A percentile compares a stretch with the other conserved stretches of the same genome.
These are phyloP conservation scores for Abortiporus biennis DNA, from an alignment of 1,284 basidiomycete species.

Conservation along the genomic window DNA sequence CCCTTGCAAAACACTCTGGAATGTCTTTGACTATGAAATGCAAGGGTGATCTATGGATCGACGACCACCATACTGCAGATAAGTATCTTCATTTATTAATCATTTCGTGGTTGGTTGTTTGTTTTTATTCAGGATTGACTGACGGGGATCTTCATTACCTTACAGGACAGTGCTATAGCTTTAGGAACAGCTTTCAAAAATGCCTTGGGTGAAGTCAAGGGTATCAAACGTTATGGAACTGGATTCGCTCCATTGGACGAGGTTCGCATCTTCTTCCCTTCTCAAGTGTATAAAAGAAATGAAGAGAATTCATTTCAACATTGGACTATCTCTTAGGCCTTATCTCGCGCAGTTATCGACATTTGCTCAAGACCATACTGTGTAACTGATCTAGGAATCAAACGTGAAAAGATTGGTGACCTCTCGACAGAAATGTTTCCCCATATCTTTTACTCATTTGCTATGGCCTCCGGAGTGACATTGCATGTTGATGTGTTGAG, in stretches of 20 bases:
- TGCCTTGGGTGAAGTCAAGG: conserved; percentile 91
- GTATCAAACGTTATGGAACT: conserved; percentile 93
- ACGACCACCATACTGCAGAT: conserved; percentile 99
- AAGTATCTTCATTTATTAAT: conserved; percentile 32
- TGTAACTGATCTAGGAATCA: conserved; percentile 84
- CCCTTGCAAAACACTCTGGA: conserved; percentile 90
- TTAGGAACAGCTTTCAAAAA: conserved; percentile 93
- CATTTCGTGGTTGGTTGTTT: background rate
- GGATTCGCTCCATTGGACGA: conserved; percentile 98
- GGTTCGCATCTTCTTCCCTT: conserved; percentile 38
- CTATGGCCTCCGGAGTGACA: conserved; percentile 86
- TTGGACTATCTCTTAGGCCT: conserved; percentile 49
- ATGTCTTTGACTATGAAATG: conserved; percentile 89
- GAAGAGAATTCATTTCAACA: background rate
- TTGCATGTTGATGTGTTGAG: conserved; percentile 92
- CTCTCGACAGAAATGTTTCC: conserved; percentile 97
- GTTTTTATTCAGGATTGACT: conserved; percentile 9
- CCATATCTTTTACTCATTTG: conserved; percentile 91
- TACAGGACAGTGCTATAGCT: conserved; percentile 91
- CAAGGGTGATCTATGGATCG: conserved; percentile 94
- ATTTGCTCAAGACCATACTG: conserved; percentile 98
- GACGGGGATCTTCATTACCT: conserved; percentile 12
- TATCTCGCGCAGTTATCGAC: conserved; percentile 94
- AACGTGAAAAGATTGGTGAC: conserved; percentile 96
- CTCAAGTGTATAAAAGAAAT: conserved; percentile 4